phyloP scores from a whole-genome alignment of 106 monocot genomes.

The Dioscorea dumetorum region DNA sequence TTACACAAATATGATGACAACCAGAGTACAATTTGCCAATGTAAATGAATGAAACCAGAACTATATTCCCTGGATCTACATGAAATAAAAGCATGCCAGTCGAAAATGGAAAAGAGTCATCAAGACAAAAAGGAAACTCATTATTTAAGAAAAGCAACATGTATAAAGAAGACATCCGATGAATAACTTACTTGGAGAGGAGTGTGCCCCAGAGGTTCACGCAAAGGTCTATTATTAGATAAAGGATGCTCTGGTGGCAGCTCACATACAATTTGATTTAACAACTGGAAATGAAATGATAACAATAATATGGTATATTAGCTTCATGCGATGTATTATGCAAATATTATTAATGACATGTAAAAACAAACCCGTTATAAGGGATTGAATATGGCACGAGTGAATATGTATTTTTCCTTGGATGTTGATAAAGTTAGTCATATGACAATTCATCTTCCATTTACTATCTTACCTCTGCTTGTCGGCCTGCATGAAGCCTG shows the following conservation, averaged over 20 bases:
- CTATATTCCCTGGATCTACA: not conserved
- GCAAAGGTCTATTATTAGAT: constrained; percentile 53
- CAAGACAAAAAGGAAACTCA: not conserved
- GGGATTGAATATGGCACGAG: too few species aligned
- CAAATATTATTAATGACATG: too few species aligned
- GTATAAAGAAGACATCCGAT: not conserved
- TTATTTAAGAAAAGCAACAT: not conserved
- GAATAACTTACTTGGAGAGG: constrained; percentile 51
- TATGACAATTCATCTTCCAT: too few species aligned
- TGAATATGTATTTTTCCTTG: too few species aligned
- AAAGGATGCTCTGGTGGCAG: constrained; percentile 80
- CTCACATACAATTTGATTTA: constrained; percentile 87
- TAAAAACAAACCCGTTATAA: too few species aligned
- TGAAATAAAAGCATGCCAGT: not conserved
- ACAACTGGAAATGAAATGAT: constrained; percentile 44
- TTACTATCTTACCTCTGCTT: constrained; percentile 54
- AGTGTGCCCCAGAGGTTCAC: constrained; percentile 73
- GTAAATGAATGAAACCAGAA: not conserved
- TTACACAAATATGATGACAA: not conserved
- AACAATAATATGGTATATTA: not conserved
- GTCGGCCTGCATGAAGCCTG: constrained; percentile 63
- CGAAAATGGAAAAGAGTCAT: not conserved
- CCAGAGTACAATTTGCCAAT: not conserved
- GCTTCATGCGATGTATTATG: too few species aligned
- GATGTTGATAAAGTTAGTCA: too few species aligned